Percentiles rank a stretch among this genome's conserved stretches.
These are phyloP conservation scores for Fraxinus dipetala DNA, from an alignment of 305 asterid species.

Conservation along the genomic window DNA sequence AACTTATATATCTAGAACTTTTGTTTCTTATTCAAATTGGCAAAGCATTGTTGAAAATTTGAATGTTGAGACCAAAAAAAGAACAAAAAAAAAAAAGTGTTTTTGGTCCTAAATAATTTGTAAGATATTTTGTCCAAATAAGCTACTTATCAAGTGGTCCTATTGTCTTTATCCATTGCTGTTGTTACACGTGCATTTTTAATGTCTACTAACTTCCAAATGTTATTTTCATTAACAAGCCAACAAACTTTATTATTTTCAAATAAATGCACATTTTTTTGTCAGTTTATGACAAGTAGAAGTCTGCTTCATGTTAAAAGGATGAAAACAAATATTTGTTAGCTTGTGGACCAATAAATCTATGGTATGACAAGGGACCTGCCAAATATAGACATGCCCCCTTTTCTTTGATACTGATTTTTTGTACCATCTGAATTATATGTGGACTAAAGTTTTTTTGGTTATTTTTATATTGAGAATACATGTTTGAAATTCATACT, in stretches of 20 bases:
- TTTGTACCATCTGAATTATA: constrained; percentile 4
- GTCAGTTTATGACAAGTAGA: constrained; percentile 25
- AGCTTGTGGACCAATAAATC: constrained; percentile 29
- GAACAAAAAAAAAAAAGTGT: too few species aligned
- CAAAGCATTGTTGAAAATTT: constrained; percentile 9
- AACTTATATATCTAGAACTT: neutral
- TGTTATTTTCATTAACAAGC: constrained; percentile 23
- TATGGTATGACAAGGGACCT: constrained; percentile 14
- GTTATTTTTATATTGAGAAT: neutral
- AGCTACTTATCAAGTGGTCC: constrained; percentile 31
- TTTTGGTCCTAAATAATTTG: constrained; percentile 22
- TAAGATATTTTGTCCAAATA: constrained; percentile 1
- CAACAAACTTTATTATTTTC: constrained; percentile 33
- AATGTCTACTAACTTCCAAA: constrained; percentile 23
- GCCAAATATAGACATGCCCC: constrained; percentile 27
- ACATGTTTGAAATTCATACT: neutral
- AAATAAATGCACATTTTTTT: constrained; percentile 14
- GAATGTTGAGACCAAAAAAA: neutral
- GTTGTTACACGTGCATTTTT: constrained; percentile 7
- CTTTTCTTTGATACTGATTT: constrained; percentile 37
- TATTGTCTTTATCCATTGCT: constrained; percentile 17
- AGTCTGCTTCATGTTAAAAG: constrained; percentile 27
- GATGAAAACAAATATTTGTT: constrained; percentile 16
- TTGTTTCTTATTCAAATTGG: neutral
- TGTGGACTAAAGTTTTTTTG: neutral